Evolutionary conservation across 179 eudicot species (phyloP).

Genomic region (Carnegiea gigantea): DNA sequence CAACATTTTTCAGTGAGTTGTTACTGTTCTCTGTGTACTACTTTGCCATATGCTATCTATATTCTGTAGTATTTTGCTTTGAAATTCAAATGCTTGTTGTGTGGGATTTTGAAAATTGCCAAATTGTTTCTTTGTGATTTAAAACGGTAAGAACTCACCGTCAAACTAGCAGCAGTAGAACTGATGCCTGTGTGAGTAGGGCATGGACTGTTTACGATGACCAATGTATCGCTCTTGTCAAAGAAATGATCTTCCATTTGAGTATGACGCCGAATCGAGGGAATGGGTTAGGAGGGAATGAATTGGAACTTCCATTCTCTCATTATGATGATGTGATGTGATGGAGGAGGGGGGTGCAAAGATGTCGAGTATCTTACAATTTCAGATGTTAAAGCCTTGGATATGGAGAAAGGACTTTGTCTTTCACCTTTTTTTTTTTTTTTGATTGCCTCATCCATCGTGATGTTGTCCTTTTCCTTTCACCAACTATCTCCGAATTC

Average conservation of each 20-base stretch:
- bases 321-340: background rate
- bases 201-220: background rate
- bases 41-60: too few species aligned
- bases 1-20: background rate
- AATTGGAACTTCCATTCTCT: background rate
- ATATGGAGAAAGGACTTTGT: background rate
- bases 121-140: background rate
- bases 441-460: background rate
- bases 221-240: background rate
- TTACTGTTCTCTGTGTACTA: background rate
- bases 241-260: background rate
- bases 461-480: background rate
- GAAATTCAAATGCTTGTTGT: background rate
- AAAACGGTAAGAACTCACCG: background rate
- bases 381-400: background rate
- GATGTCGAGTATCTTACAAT: background rate
- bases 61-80: background rate
- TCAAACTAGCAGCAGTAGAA: background rate
- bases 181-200: background rate
- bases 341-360: background rate
- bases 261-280: background rate
- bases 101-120: background rate
- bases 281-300: background rate
- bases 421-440: background rate
- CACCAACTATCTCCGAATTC: background rate